Conservation (phyloP, 225 moss, liverwort and hornwort genomes). For the Straminergon stramineum region DNA sequence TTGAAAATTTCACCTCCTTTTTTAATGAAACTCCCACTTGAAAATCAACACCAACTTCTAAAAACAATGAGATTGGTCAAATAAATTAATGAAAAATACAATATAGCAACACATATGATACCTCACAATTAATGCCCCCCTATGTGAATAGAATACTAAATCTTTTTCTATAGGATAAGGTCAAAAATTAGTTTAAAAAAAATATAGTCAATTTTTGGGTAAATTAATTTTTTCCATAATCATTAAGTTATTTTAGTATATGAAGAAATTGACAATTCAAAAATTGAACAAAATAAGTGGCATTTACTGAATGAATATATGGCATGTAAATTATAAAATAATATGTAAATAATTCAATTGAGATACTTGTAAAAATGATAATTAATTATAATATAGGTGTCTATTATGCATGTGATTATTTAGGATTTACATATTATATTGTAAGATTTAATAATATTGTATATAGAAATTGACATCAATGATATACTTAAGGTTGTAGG, state of each 20-base stretch:
- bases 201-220: too few relatives aligned
- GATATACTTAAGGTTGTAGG: not conserved
- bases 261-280: not conserved
- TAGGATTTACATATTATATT: not conserved
- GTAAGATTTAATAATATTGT: rapidly evolving
- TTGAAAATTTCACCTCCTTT: not conserved
- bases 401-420: too few relatives aligned
- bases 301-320: not conserved
- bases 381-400: not conserved
- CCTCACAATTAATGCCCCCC: not conserved
- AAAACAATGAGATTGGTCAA: not conserved
- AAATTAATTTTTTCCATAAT: not conserved
- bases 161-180: not conserved
- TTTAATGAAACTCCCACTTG: not conserved
- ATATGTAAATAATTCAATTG: not conserved
- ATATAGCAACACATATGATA: rapidly evolving
- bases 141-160: not conserved
- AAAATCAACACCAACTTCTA: not conserved
- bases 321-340: not conserved
- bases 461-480: not conserved
- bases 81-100: not conserved
- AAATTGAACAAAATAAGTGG: not conserved
- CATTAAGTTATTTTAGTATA: not conserved
- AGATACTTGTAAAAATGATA: not conserved
- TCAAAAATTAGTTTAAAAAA: too few relatives aligned